A percentile compares a stretch with the other conserved stretches of the same genome.
Evolutionary conservation across 371 early-diverging fungal genomes (phyloP).

Genomic region (Mortierella sp.): DNA sequence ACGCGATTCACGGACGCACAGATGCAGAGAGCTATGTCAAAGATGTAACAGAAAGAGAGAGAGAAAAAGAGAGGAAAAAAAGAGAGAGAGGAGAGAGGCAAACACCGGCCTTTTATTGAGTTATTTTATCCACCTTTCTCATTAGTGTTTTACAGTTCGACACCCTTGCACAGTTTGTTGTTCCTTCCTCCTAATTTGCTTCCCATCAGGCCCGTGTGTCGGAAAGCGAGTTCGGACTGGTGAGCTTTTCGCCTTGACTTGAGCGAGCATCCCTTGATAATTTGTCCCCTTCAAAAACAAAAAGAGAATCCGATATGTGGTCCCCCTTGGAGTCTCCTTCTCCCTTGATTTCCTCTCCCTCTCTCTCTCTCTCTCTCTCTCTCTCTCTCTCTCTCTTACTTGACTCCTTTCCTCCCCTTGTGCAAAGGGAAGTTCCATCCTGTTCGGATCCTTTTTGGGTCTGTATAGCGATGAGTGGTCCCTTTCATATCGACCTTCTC

Average conservation of each 20-base stretch:
- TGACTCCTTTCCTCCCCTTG: slow-evolving; percentile 9
- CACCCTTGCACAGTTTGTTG: background rate
- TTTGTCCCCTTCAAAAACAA: slow-evolving; percentile 23
- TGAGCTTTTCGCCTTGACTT: background rate
- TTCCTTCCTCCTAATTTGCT: background rate
- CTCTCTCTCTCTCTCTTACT: slow-evolving; percentile 16
- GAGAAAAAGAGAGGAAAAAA: background rate
- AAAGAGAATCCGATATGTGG: slow-evolving; percentile 14
- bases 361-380: slow-evolving; percentile 11
- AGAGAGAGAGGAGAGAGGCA: background rate
- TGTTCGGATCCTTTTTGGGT: slow-evolving; percentile 17
- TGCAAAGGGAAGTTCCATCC: slow-evolving; percentile 21
- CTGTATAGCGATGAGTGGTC: background rate
- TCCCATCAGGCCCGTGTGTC: slow-evolving; percentile 13
- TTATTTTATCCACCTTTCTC: no score
- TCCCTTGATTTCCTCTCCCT: slow-evolving; percentile 9
- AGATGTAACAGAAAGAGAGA: background rate
- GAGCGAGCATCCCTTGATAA: background rate
- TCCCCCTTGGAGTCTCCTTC: slow-evolving; percentile 38
- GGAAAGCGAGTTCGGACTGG: background rate
- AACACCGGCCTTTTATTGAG: slow-evolving; percentile 9
- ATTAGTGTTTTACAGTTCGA: background rate
- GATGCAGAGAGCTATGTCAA: background rate
- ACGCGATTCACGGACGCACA: background rate
- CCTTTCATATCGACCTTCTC: background rate